These are phyloP conservation scores for Boletus insuetus DNA, from an alignment of 768 basidiomycete species.

Conservation along the genomic window DNA sequence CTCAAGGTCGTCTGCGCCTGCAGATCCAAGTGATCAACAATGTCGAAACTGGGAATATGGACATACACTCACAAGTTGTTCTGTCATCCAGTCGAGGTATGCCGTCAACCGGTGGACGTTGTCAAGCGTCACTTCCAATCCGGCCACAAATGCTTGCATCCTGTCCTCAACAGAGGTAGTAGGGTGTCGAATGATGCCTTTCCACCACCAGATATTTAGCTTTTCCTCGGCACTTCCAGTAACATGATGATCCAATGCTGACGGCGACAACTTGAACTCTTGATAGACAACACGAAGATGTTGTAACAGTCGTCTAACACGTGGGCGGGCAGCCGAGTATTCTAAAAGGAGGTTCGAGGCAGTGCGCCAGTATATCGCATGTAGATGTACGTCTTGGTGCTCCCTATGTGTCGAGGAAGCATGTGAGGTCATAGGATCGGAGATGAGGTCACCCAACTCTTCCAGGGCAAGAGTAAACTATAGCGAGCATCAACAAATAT, in stretches of 20 bases:
- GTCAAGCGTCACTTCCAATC: constrained; percentile 21
- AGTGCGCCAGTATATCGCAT: constrained; percentile 29
- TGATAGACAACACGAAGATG: constrained; percentile 17
- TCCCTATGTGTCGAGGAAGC: background rate
- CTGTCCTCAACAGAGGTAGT: constrained; percentile 4
- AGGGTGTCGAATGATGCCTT: background rate
- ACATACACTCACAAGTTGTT: constrained; percentile 20
- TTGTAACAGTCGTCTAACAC: constrained; percentile 12
- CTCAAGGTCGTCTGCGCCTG: constrained; percentile 19
- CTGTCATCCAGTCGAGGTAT: constrained; percentile 31
- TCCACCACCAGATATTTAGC: constrained; percentile 6
- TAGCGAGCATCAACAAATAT: background rate
- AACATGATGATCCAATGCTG: background rate
- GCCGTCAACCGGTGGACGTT: constrained; percentile 19
- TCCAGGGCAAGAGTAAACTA: constrained; percentile 31
- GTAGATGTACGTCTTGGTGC: constrained; percentile 12
- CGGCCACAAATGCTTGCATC: constrained; percentile 13
- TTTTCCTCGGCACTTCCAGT: background rate
- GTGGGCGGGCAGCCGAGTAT: constrained; percentile 30
- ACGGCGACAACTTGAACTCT: constrained; percentile 8
- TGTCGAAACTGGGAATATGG: background rate
- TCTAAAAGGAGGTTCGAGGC: constrained; percentile 32
- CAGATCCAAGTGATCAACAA: constrained; percentile 3
- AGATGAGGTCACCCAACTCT: constrained; percentile 23
- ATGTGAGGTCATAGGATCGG: background rate